These are phyloP conservation scores for Lathyrus aphaca DNA, from an alignment of 306 rosid species.

Conservation along the genomic window DNA sequence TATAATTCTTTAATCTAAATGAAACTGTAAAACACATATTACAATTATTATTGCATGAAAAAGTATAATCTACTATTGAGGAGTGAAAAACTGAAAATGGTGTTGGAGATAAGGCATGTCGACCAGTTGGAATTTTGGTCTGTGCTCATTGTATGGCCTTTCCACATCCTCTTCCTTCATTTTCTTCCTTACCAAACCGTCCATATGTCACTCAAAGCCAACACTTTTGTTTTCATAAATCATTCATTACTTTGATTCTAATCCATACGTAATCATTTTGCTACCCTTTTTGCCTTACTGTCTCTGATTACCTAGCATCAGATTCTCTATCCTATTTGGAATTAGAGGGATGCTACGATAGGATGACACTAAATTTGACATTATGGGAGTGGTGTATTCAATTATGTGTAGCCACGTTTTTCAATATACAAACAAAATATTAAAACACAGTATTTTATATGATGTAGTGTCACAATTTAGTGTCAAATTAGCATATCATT, in stretches of 20 bases:
- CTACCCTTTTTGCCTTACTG: constrained; percentile 22
- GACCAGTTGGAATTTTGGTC: constrained; percentile 53
- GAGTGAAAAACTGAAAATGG: constrained; percentile 23
- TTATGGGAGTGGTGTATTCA: too few species aligned
- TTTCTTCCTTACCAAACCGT: constrained; percentile 52
- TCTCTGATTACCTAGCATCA: constrained; percentile 31
- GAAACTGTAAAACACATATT: too few species aligned
- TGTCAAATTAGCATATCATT: not conserved
- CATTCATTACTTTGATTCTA: constrained; percentile 30
- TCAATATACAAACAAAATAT: too few species aligned
- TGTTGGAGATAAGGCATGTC: constrained; percentile 76
- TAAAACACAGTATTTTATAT: too few species aligned
- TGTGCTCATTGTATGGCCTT: constrained; percentile 70
- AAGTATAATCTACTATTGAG: not conserved
- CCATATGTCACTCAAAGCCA: constrained; percentile 50
- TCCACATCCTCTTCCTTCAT: constrained; percentile 32
- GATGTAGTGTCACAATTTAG: too few species aligned
- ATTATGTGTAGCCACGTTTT: too few species aligned
- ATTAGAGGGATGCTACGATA: too few species aligned
- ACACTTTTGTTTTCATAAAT: constrained; percentile 49
- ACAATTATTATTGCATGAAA: too few species aligned
- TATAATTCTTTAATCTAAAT: too few species aligned
- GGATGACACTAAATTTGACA: too few species aligned
- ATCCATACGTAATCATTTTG: constrained; percentile 44
- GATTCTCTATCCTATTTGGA: constrained; percentile 3